A percentile compares a stretch with the other conserved stretches of the same genome.
Evolutionary conservation across 352 stramenopile genomes (phyloP).

Genomic region (Globisporangium alternatum): DNA sequence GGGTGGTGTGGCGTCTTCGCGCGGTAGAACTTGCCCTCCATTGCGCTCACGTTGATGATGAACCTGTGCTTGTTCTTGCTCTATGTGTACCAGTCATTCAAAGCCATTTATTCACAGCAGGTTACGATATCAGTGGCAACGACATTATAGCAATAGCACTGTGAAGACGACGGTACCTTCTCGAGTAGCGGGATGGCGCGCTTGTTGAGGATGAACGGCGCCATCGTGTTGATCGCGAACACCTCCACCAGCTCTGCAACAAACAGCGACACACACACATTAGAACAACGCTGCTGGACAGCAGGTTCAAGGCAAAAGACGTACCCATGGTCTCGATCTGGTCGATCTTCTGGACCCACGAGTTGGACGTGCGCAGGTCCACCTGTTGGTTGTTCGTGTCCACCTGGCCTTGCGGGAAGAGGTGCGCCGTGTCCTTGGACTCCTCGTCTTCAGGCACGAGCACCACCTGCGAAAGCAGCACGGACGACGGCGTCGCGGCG

Average conservation of each 20-base stretch:
- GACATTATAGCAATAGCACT: neutral
- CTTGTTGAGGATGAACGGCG: conserved; percentile 94
- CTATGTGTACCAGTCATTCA: conserved; percentile 15
- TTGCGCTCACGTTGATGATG: conserved; percentile 95
- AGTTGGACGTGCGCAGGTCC: conserved; percentile 90
- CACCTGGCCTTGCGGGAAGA: conserved; percentile 72
- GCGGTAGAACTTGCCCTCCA: conserved; percentile 96
- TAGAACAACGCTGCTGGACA: neutral
- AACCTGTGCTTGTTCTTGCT: conserved; percentile 49
- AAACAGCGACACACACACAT: conserved; percentile 2
- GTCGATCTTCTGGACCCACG: conserved; percentile 86
- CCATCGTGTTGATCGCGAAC: conserved; percentile 93
- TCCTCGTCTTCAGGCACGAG: conserved; percentile 85
- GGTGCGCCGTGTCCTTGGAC: conserved; percentile 38
- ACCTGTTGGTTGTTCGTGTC: conserved; percentile 94
- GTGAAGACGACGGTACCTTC: conserved; percentile 30
- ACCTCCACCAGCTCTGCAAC: conserved; percentile 69
- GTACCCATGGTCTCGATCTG: conserved; percentile 70
- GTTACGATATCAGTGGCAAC: neutral
- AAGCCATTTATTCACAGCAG: neutral
- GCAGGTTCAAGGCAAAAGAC: conserved; percentile 7
- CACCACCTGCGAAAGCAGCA: conserved; percentile 88
- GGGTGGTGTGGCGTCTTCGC: conserved; percentile 93
- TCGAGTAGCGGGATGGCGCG: conserved; percentile 59
- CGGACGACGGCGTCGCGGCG: conserved; percentile 59